These are phyloP conservation scores for Nidula microcarpa DNA, from an alignment of 768 basidiomycete genomes.

Conservation along the genomic window DNA sequence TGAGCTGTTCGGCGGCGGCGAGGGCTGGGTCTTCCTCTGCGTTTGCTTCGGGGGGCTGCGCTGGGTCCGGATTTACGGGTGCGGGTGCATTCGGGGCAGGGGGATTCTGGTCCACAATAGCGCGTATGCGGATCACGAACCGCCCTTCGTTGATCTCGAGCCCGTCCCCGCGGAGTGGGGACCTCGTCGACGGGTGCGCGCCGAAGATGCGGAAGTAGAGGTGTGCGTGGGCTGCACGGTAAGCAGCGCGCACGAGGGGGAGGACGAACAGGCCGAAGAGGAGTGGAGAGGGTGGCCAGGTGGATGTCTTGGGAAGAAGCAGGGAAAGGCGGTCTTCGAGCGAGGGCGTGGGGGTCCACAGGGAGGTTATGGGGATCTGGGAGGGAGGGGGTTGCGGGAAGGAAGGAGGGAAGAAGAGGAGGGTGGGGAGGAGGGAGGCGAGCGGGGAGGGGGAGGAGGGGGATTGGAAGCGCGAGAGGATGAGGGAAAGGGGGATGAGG, in stretches of 20 bases:
- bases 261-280: slow-evolving; percentile 50
- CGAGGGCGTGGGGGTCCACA: slow-evolving; percentile 38
- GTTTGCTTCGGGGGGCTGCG: slow-evolving; percentile 2
- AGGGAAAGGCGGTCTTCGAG: slow-evolving; percentile 26
- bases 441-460: slow-evolving; percentile 22
- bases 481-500: slow-evolving; percentile 63
- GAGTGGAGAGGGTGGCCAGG: slow-evolving; percentile 63
- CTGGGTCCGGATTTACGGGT: slow-evolving; percentile 11
- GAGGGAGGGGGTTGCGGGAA: slow-evolving; percentile 24
- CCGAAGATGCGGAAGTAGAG: slow-evolving; percentile 33
- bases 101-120: slow-evolving; percentile 13
- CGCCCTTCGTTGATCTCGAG: slow-evolving; percentile 25
- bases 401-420: slow-evolving; percentile 47
- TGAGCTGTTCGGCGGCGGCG: slow-evolving; percentile 53
- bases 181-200: slow-evolving; percentile 35
- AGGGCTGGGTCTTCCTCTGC: slow-evolving; percentile 26
- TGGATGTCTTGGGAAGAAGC: not conserved
- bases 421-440: slow-evolving; percentile 38
- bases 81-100: not conserved
- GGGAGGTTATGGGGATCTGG: slow-evolving; percentile 41
- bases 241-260: slow-evolving; percentile 43
- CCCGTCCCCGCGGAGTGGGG: slow-evolving; percentile 13
- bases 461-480: slow-evolving; percentile 54
- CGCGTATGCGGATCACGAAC: slow-evolving; percentile 30
- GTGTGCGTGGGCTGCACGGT: slow-evolving; percentile 34